Conservation (phyloP, 129 eudicot species). For the Rutidosis leptorrhynchoides region DNA sequence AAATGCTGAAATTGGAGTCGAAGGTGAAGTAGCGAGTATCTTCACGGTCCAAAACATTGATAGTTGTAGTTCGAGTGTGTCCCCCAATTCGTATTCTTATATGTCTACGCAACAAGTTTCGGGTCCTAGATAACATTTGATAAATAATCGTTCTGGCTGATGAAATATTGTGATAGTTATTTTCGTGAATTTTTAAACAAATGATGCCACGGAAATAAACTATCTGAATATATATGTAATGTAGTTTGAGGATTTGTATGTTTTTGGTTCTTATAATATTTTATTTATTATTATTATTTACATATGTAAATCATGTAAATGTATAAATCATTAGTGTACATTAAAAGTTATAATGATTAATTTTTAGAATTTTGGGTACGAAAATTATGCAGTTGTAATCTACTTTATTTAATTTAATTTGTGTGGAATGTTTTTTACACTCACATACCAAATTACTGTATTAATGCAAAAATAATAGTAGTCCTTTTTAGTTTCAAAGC, state of each 20-base stretch:
- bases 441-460: no score
- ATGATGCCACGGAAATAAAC: slow-evolving; percentile 6
- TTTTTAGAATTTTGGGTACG: not conserved
- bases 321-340: not conserved
- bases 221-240: slow-evolving; percentile 9
- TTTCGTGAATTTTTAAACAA: slow-evolving; percentile 7
- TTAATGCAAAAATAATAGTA: no score
- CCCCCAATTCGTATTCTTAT: slow-evolving; percentile 43
- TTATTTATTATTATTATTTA: not conserved
- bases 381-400: no score
- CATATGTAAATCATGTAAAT: not conserved
- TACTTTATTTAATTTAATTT: no score
- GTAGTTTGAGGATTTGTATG: slow-evolving; percentile 1
- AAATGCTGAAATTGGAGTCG: slow-evolving; percentile 29
- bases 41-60: slow-evolving; percentile 20
- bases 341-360: no score
- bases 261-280: not conserved
- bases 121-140: slow-evolving; percentile 61
- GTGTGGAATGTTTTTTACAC: no score
- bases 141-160: not conserved
- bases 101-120: slow-evolving; percentile 72
- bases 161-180: slow-evolving; percentile 11
- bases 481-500: no score
- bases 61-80: slow-evolving; percentile 34
- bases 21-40: slow-evolving; percentile 22